Percentiles rank a stretch among this genome's conserved stretches.
phyloP scores from a whole-genome alignment of 2,329 filamentous ascomycete species.

The Claviceps quebecensis region DNA sequence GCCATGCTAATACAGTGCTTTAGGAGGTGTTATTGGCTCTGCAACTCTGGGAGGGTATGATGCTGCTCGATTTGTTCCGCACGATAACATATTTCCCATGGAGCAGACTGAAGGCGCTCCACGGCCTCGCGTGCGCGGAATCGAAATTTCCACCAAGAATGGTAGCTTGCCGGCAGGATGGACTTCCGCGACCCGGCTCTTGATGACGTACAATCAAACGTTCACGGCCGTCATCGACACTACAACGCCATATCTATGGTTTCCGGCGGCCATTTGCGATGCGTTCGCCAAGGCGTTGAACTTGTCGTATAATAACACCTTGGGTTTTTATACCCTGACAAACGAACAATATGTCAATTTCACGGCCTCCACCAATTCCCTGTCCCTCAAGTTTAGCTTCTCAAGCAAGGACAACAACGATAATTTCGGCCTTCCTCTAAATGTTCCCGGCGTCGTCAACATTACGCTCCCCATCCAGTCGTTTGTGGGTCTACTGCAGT shows the following conservation, averaged over 20 bases:
- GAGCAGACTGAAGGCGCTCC: conserved; percentile 40
- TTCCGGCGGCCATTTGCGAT: conserved; percentile 46
- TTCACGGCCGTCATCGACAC: conserved; percentile 46
- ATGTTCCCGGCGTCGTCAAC: conserved; percentile 38
- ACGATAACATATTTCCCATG: conserved; percentile 46
- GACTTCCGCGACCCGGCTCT: conserved; percentile 21
- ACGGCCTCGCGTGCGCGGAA: conserved; percentile 45
- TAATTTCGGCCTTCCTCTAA: conserved; percentile 34
- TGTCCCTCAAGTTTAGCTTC: conserved; percentile 43
- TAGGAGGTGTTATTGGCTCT: conserved; percentile 32
- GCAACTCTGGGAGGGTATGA: conserved; percentile 62
- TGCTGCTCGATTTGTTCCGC: conserved; percentile 42
- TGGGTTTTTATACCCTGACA: conserved; percentile 51
- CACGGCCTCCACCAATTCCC: conserved; percentile 22
- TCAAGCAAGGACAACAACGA: conserved; percentile 41
- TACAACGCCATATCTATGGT: conserved; percentile 49
- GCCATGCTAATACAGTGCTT: background rate
- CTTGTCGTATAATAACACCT: conserved; percentile 48
- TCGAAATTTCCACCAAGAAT: conserved; percentile 26
- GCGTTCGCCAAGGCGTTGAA: conserved; percentile 50
- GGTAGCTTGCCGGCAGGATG: conserved; percentile 21
- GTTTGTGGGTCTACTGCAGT: conserved; percentile 35
- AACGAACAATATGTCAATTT: conserved; percentile 39
- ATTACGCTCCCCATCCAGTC: conserved; percentile 38
- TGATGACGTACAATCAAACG: conserved; percentile 32